Evolutionary conservation across 225 moss, liverwort and hornwort genomes (phyloP).

Genomic region (Physcomitrium patens): DNA sequence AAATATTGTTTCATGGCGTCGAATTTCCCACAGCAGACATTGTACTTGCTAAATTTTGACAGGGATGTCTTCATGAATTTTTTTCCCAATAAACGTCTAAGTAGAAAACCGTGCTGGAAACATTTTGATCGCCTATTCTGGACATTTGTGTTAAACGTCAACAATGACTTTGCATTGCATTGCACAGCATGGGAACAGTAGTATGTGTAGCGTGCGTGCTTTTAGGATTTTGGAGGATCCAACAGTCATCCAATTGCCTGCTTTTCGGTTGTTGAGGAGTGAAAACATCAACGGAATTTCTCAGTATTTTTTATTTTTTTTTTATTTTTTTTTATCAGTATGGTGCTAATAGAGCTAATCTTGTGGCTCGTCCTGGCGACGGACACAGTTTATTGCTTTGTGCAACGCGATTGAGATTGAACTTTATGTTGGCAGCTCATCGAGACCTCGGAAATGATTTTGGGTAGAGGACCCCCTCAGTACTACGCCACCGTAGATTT

Average conservation of each 20-base stretch:
- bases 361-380: not conserved
- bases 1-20: no score
- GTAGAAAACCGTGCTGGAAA: no score
- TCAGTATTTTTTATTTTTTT: not conserved
- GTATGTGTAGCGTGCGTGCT: not conserved
- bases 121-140: no score
- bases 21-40: no score
- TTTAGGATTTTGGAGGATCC: not conserved
- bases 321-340: not conserved
- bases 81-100: no score
- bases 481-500: conserved; percentile 71
- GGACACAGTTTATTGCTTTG: conserved; percentile 1
- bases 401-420: conserved; percentile 14
- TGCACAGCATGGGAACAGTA: not conserved
- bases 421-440: conserved; percentile 34
- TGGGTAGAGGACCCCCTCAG: conserved; percentile 49
- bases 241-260: not conserved
- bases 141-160: not conserved
- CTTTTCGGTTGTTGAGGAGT: no score
- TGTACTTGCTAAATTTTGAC: no score
- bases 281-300: not conserved
- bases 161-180: not conserved
- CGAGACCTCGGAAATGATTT: conserved; percentile 44
- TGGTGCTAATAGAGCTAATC: not conserved
- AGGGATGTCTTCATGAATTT: no score